Base-by-base conservation (phyloP, 306 rosid species). In the Pyrus bretschneideri region DNA sequence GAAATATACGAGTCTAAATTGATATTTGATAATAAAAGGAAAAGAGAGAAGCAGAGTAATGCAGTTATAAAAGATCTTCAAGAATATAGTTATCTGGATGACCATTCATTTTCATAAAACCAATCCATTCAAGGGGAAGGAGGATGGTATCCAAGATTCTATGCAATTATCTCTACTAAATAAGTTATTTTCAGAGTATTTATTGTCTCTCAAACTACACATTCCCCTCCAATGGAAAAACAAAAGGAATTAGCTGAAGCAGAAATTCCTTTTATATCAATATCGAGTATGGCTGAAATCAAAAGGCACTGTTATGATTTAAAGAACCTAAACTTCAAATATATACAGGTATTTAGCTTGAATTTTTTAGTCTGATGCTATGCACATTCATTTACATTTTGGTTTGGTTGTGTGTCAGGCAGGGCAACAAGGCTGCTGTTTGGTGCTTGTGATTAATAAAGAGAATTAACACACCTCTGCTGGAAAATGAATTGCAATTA, bases 181-280 rank as follows among this genome's bases (percentile, higher is more conserved):
- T 14, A 27, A 18, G 9, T 6, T 54, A 15, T 71, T 27, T 31
- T 23, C 31, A 4, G 46, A 31, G 31, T 31, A 71, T 30, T 51
- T 52, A 54, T 71, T 52, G 54, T 52, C 64, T 71, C 62, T 31
- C 55, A 49, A n/a, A 52, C 75, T 31, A 71, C 33, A 71, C 61
- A 38, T 29, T 33, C 51, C 49, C 29, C 29, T 71, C 49, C 51
- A 30, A 27, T 19, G 74, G 74, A 9, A 31, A n/a, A 18, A 19
- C 10, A 29, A 30, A n/a, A 49, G 74, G 69, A 64, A 63, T 19
- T 13, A 51, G 27, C 29, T 21, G 29, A 52, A 52, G 9, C 22
- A 14, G 21, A 49, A 49, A 49, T 49, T 31, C 30, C 46, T 21
- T 6, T 52, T 71, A 49, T 49, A 49, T 49, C 55, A 49, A 49